Base-by-base conservation (phyloP, 768 basidiomycete genomes). In the Lactarius tabidus region DNA sequence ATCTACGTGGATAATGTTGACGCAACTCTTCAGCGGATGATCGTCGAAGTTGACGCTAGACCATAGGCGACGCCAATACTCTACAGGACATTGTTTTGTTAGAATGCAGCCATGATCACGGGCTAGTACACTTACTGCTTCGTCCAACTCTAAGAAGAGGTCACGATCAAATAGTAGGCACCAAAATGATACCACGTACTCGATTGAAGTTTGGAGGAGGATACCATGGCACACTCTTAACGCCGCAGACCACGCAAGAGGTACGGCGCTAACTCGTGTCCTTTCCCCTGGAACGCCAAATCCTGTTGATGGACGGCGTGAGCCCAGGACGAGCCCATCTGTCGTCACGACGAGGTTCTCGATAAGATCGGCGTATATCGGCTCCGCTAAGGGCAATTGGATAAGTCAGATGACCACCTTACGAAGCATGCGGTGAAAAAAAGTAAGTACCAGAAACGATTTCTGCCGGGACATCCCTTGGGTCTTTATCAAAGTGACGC, bases 11-110 rank as follows among this genome's bases (percentile, higher is more conserved):
- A 64, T 59, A 20, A 41, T 28, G 31, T 53, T 15, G 14, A 59
- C 41, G 29, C 63, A 64, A 10, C 28, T 26, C 29, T 59, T 41
- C 1, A 64, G 38, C 10, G 28, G 1, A 26, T 41, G 57, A 26
- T 33, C 57, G 17, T 17, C 51, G 23, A 64, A 64, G 23, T 59
- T 28, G 6, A 7, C 15, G 23, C 48, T 59, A 18, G 63, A 64
- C 38, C 57, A 39, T 17, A 64, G 38, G 29, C 18, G 33, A 43
- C 39, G 51, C 63, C 63, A 64, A 26, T 59, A 59, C 26, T 43
- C 63, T 64, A 48, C 6, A 15, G 10, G 2, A 15, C 6, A 2
- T 39, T 0, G 20, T 6, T 14, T 8, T n/a, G 7, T 59, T 31
- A 64, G 33, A 36, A 6, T 12, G 7, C 36, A 36, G 9, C 9